Conservation (phyloP, 176 grass and related monocot species). For the Elaeis guineensis region DNA sequence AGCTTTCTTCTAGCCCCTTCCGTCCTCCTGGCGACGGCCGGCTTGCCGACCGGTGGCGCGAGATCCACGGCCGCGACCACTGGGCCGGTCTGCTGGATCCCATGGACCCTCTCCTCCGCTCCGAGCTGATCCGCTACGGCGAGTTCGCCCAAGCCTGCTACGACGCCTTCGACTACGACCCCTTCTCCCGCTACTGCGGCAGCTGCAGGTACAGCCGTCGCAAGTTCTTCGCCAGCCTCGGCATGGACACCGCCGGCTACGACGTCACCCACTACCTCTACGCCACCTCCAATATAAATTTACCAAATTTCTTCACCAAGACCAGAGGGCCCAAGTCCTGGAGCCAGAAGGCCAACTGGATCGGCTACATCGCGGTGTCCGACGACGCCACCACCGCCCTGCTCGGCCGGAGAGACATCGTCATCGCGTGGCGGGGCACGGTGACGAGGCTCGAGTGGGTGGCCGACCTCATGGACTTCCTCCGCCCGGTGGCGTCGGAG, state of each 20-base stretch:
- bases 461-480: conserved; percentile 73
- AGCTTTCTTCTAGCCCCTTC: not conserved
- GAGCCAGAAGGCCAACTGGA: conserved; percentile 91
- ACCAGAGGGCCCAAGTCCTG: conserved; percentile 30
- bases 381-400: conserved; percentile 44
- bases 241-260: conserved; percentile 38
- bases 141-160: conserved; percentile 85
- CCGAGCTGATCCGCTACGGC: conserved; percentile 73
- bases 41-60: conserved; percentile 44
- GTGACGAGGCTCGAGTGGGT: conserved; percentile 80
- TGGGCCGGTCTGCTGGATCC: conserved; percentile 70
- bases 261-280: conserved; percentile 41
- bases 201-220: conserved; percentile 52
- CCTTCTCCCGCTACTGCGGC: conserved; percentile 56
- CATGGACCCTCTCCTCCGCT: conserved; percentile 62
- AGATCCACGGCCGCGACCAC: conserved; percentile 70
- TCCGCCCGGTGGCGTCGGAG: conserved; percentile 39
- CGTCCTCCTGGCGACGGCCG: not conserved
- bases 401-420: conserved; percentile 73
- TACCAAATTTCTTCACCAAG: conserved; percentile 31
- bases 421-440: conserved; percentile 83
- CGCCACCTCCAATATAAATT: conserved; percentile 33
- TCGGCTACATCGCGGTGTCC: conserved; percentile 84
- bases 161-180: conserved; percentile 79
- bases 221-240: conserved; percentile 36